phyloP scores from a whole-genome alignment of 2,329 filamentous ascomycete species.

The Alternaria sp. region DNA sequence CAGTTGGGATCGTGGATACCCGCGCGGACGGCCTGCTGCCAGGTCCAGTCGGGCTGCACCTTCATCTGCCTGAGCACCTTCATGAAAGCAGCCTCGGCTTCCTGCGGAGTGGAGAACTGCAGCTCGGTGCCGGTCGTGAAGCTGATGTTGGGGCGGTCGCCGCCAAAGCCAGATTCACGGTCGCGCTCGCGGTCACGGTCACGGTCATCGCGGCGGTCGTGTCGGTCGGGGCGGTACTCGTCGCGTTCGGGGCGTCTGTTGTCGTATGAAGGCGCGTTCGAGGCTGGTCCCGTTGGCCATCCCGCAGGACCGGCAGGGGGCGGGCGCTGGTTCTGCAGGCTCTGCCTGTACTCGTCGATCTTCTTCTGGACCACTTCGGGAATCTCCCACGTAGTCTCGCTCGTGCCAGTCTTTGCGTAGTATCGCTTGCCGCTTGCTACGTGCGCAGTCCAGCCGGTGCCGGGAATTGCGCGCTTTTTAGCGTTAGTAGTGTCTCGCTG shows the following conservation, averaged over 20 bases:
- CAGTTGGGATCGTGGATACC: slow-evolving; percentile 92
- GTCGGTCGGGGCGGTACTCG: slow-evolving; percentile 36
- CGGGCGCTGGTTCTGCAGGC: slow-evolving; percentile 52
- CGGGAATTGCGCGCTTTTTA: slow-evolving; percentile 75
- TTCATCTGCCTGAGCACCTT: slow-evolving; percentile 86
- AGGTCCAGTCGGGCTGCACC: slow-evolving; percentile 89
- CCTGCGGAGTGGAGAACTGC: slow-evolving; percentile 65
- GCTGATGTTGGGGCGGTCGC: slow-evolving; percentile 39
- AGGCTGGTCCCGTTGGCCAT: slow-evolving; percentile 65
- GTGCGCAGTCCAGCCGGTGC: slow-evolving; percentile 89
- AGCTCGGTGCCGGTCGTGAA: slow-evolving; percentile 61
- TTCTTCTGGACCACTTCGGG: slow-evolving; percentile 74
- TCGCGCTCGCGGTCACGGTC: slow-evolving; percentile 57
- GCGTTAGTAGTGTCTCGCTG: slow-evolving; percentile 13
- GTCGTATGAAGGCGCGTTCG: slow-evolving; percentile 50
- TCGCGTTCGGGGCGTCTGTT: slow-evolving; percentile 39
- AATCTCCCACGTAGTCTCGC: slow-evolving; percentile 94
- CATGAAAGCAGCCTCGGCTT: slow-evolving; percentile 90
- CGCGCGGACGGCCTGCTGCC: slow-evolving; percentile 85
- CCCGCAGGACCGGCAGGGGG: slow-evolving; percentile 51
- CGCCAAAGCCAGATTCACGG: slow-evolving; percentile 55
- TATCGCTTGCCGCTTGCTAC: slow-evolving; percentile 86
- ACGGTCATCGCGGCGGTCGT: slow-evolving; percentile 31
- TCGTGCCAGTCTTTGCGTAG: slow-evolving; percentile 90
- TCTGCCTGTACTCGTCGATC: slow-evolving; percentile 73